These are phyloP conservation scores for Cordyceps tenuipes DNA, from an alignment of 2,329 filamentous ascomycete genomes.

Conservation along the genomic window DNA sequence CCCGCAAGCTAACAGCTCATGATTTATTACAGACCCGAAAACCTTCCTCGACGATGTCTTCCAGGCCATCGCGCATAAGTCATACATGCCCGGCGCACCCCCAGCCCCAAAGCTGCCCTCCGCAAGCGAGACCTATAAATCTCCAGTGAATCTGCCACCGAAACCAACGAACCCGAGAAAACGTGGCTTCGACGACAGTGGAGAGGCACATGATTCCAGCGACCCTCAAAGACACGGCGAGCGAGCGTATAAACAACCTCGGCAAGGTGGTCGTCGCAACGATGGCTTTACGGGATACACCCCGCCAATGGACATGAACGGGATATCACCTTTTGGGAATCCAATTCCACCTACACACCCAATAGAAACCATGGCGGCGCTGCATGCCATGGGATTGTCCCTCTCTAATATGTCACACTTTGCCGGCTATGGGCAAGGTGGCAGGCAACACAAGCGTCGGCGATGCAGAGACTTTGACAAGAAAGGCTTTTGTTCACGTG, in stretches of 20 bases:
- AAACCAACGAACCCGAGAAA: constrained; percentile 22
- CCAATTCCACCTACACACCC: constrained; percentile 39
- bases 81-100: constrained; percentile 48
- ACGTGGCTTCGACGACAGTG: constrained; percentile 26
- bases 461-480: constrained; percentile 64
- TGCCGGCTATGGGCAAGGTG: constrained; percentile 21
- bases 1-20: background rate
- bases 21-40: constrained; percentile 23
- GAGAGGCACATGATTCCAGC: constrained; percentile 17
- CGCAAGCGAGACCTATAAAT: background rate
- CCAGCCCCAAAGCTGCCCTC: constrained; percentile 27
- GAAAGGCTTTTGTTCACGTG: constrained; percentile 63
- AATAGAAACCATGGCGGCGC: constrained; percentile 51
- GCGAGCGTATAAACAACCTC: constrained; percentile 50
- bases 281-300: constrained; percentile 16
- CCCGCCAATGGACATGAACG: background rate
- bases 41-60: constrained; percentile 66
- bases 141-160: constrained; percentile 15
- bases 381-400: constrained; percentile 49
- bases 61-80: constrained; percentile 52
- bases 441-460: constrained; percentile 30
- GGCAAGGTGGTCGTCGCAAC: constrained; percentile 39
- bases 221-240: constrained; percentile 22
- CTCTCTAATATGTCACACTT: constrained; percentile 32
- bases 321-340: constrained; percentile 41